phyloP scores from a whole-genome alignment of 805 yeast genomes.

The Brettanomyces bruxellensis region DNA sequence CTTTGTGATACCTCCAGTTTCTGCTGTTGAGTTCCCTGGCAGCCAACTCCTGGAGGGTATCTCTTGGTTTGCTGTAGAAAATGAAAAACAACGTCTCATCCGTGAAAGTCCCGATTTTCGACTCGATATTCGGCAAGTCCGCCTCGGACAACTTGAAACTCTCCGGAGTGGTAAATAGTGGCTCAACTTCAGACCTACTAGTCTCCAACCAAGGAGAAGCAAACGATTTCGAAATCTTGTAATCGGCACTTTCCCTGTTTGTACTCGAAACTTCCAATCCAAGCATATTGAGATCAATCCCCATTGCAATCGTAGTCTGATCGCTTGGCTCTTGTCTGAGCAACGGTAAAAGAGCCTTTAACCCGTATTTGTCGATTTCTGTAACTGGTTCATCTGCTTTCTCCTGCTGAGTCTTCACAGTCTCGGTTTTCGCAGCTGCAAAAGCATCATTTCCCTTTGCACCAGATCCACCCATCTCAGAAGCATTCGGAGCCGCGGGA shows the following conservation, averaged over 20 bases:
- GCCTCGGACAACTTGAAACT: constrained; percentile 29
- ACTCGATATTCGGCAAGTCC: constrained; percentile 21
- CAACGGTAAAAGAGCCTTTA: constrained; percentile 53
- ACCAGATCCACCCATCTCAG: neutral
- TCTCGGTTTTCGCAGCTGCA: neutral
- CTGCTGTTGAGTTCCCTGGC: constrained; percentile 85
- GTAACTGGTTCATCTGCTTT: neutral
- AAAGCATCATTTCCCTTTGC: neutral
- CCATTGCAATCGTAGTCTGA: constrained; percentile 58
- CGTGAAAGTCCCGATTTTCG: constrained; percentile 51
- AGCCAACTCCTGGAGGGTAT: constrained; percentile 86
- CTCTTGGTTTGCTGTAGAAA: constrained; percentile 89
- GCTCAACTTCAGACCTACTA: constrained; percentile 82
- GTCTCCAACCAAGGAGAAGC: constrained; percentile 96
- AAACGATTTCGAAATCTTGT: constrained; percentile 50
- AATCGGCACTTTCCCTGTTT: constrained; percentile 17
- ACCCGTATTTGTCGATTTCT: constrained; percentile 47
- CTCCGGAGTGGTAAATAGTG: constrained; percentile 60
- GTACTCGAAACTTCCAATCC: constrained; percentile 51
- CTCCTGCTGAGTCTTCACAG: neutral
- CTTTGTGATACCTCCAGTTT: constrained; percentile 97
- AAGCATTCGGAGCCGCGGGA: neutral
- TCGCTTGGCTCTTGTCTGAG: constrained; percentile 56
- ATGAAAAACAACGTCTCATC: constrained; percentile 92
- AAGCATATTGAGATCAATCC: constrained; percentile 60